Evolutionary conservation across 2,329 filamentous ascomycete species (phyloP), one percentile per base, ranked within the genome.

Genomic region (Trichoderma koningiopsis): DNA sequence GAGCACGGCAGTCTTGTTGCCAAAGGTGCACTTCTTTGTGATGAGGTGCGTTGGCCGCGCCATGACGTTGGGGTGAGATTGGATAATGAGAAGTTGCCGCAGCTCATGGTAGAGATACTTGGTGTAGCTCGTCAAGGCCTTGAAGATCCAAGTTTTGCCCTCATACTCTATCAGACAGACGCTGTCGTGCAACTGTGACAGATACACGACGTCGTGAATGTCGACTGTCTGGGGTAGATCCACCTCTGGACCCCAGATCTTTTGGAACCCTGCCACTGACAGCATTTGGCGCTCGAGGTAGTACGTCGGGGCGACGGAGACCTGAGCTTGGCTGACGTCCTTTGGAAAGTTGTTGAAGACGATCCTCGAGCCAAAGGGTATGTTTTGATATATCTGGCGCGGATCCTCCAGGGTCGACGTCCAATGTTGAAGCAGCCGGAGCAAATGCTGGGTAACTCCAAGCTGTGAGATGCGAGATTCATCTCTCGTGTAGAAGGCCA

Each of bases 101-200:
- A 90, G 80, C 76, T 90, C 88, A 72, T 89, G 86, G 74, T 89
- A 89, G 47, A 90, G 79, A 73, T 86, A 89, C 73, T 88, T 88
- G 70, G 85, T 82, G 71, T 83, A 84, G 76, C 85, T 86, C 2
- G 84, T 85, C 53, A 89, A 75, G 3, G 86, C 85, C 75, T 90
- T 90, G 77, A 90, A 83, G 68, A 88, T 84, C 80, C 83, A 85
- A 2, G 80, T 75, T 59, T 78, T 73, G 7, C 76, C 79, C 24
- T 77, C 72, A 52, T 85, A 79, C 37, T 79, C 77, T 56, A 89
- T 86, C 16, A 88, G 78, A 68, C 85, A 87, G 56, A 89, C 84
- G 70, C 86, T 88, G 73, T 89, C 88, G 72, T 89, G 85, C 22
- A 89, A 77, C 75, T 89, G 85, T 24, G 80, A 80, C 70, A 86